phyloP scores from a whole-genome alignment of 2,329 filamentous ascomycete species.

The Drechslerella dactyloides region DNA sequence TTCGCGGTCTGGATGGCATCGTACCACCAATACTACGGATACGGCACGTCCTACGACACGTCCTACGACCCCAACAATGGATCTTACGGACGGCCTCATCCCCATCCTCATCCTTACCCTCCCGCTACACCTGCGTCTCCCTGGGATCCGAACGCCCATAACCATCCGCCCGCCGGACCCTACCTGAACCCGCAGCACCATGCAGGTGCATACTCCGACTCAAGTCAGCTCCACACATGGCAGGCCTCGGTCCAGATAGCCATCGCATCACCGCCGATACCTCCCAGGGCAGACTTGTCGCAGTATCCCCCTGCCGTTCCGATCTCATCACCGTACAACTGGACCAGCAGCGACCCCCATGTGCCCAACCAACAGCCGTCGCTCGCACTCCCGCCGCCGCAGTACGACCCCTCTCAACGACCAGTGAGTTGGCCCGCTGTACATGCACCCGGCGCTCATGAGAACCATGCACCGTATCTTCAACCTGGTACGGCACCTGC shows the following conservation, averaged over 20 bases:
- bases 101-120: not conserved
- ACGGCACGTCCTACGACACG: too few species aligned
- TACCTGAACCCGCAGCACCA: conserved; percentile 14
- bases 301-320: not conserved
- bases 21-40: conserved; percentile 5
- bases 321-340: not conserved
- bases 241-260: conserved; percentile 6
- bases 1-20: conserved; percentile 11
- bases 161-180: not conserved
- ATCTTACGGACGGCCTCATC: conserved; percentile 3
- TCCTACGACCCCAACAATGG: conserved; percentile 13
- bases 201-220: not conserved
- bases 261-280: not conserved
- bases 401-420: conserved; percentile 23
- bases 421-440: conserved; percentile 43
- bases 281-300: not conserved
- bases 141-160: conserved; percentile 12
- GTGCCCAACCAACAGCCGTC: not conserved
- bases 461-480: conserved; percentile 7
- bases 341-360: not conserved
- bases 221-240: conserved; percentile 11
- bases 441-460: conserved; percentile 19
- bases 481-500: conserved; percentile 1
- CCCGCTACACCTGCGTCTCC: conserved; percentile 1
- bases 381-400: conserved; percentile 11